These are phyloP conservation scores for Scutellaria galericulata DNA, from an alignment of 257 asterid species.

Conservation along the genomic window DNA sequence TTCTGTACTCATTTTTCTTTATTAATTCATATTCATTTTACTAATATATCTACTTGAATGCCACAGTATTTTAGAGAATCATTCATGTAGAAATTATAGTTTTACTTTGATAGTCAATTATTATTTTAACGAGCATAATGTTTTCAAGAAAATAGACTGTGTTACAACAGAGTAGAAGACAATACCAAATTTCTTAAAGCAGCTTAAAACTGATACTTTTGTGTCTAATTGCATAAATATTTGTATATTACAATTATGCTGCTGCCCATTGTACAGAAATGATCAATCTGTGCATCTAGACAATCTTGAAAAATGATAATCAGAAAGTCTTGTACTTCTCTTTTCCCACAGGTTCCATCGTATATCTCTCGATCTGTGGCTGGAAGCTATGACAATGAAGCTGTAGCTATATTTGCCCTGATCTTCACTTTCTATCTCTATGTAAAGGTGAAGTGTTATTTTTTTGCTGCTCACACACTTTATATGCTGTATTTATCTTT, in stretches of 20 bases:
- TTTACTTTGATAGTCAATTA: no score
- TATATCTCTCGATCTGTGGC: slow-evolving; percentile 99
- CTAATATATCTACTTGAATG: no score
- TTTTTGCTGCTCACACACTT: slow-evolving; percentile 25
- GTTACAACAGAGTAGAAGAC: not conserved
- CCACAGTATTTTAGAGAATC: no score
- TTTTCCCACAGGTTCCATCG: slow-evolving; percentile 84
- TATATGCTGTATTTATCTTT: not conserved
- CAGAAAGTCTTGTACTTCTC: slow-evolving; percentile 18
- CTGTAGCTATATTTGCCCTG: slow-evolving; percentile 98
- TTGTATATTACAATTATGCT: slow-evolving; percentile 6
- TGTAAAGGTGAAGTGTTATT: slow-evolving; percentile 69
- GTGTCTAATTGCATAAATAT: not conserved
- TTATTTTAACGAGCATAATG: no score
- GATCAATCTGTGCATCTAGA: slow-evolving; percentile 4
- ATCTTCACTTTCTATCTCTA: slow-evolving; percentile 96
- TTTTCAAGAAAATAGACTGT: no score
- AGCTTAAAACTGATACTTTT: not conserved
- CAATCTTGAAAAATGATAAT: slow-evolving; percentile 16
- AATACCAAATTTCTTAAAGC: slow-evolving; percentile 15
- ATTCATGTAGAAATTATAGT: no score
- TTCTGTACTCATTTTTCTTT: no score
- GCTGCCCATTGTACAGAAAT: not conserved
- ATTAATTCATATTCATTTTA: no score
- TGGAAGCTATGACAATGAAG: slow-evolving; percentile 99